Base-by-base conservation (phyloP, 768 basidiomycete genomes). In the Lactifluus hygrophoroides region DNA sequence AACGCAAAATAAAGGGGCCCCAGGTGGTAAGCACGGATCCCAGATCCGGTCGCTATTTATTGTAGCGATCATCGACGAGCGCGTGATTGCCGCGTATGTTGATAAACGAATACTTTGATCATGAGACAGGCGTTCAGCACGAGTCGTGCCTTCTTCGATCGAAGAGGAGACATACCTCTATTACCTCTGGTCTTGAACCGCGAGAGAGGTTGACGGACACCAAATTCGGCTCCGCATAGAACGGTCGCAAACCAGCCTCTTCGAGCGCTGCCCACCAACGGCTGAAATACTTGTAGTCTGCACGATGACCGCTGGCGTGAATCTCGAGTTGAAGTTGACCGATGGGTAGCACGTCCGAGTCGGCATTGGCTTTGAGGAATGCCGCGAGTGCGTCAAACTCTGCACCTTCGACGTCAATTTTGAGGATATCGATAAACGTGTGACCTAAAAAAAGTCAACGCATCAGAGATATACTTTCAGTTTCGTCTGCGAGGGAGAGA, bases 271-370 rank as follows among this genome's bases (percentile, higher is more conserved):
- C 79, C 85, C 86, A 88, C 83, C 83, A 88, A 25, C 65, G 65
- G 17, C 83, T 68, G 66, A 83, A 80, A 55, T 83, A 75, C 1
- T 72, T 66, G 68, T 84, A 84, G 42, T 66, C 69, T 61, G 48
- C 64, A 34, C 58, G 67, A 54, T 61, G 65, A 28, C 63, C 61
- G 56, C 65, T 64, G 1, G 67, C 64, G 67, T 88, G 86, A 38
- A 89, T 73, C 68, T 88, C 85, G 17, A 88, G 73, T 65, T 83
- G 82, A 14, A 88, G 76, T 66, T 88, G 87, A 34, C 85, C 85
- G 67, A 88, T 81, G 8, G 86, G 86, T 2, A 88, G 69, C 0
- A 34, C 47, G 8, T 25, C 54, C 2, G 1, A 8, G 44, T 53
- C 8, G 3, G 32, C 32, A 27, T 35, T 82, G 10, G 76, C 73